Conservation (phyloP, 257 asterid genomes). For the Nicotiana noctiflora region DNA sequence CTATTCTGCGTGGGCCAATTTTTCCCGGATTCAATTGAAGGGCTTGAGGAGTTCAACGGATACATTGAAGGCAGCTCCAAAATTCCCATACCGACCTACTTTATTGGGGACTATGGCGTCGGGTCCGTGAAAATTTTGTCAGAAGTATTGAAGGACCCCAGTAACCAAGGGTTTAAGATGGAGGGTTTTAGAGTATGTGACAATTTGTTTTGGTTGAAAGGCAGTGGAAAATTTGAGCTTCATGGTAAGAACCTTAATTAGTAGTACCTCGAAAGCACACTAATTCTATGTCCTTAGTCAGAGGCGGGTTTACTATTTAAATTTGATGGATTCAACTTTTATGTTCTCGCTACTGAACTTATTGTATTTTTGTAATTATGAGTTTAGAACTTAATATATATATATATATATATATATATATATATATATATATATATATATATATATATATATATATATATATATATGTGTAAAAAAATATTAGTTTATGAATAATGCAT, state of each 20-base stretch:
- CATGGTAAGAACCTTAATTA: slow-evolving; percentile 36
- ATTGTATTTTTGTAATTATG: too few relatives aligned
- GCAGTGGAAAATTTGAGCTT: slow-evolving; percentile 82
- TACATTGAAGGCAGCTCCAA: slow-evolving; percentile 62
- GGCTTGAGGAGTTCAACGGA: slow-evolving; percentile 66
- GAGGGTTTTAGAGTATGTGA: slow-evolving; percentile 80
- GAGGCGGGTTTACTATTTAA: too few relatives aligned
- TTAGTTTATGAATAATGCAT: too few relatives aligned
- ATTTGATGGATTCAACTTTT: too few relatives aligned
- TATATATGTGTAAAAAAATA: too few relatives aligned
- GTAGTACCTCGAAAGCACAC: background rate
- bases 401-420: too few relatives aligned
- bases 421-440: too few relatives aligned
- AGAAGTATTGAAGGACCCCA: slow-evolving; percentile 55
- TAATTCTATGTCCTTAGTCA: too few relatives aligned
- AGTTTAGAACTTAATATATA: too few relatives aligned
- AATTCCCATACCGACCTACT: slow-evolving; percentile 75
- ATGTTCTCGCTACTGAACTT: too few relatives aligned
- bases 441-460: too few relatives aligned
- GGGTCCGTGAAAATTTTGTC: slow-evolving; percentile 55
- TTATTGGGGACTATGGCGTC: slow-evolving; percentile 87
- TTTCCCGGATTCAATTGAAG: slow-evolving; percentile 70
- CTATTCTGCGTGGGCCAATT: slow-evolving; percentile 91
- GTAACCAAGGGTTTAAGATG: slow-evolving; percentile 87
- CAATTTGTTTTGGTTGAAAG: slow-evolving; percentile 83